phyloP scores from a whole-genome alignment of 2,329 filamentous ascomycete species.

The Aspergillus clavatus region DNA sequence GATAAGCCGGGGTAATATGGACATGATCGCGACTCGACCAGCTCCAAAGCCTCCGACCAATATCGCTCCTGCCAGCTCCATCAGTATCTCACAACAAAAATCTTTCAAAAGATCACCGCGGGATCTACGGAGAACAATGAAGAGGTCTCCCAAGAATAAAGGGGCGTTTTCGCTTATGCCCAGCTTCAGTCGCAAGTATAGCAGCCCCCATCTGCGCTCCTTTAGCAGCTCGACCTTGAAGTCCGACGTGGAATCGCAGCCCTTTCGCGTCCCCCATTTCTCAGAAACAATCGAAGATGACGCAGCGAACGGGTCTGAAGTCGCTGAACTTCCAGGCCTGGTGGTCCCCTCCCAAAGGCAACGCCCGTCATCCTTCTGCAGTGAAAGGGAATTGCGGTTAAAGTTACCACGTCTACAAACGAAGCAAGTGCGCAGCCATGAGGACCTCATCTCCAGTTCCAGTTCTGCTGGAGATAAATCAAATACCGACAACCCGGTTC shows the following conservation, averaged over 20 bases:
- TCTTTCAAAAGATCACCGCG: neutral
- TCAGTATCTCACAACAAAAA: conserved; percentile 4
- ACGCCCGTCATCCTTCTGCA: conserved; percentile 16
- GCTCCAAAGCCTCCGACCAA: conserved; percentile 26
- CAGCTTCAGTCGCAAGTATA: conserved; percentile 13
- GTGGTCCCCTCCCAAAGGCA: conserved; percentile 9
- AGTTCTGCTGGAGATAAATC: conserved; percentile 1
- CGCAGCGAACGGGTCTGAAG: conserved; percentile 5
- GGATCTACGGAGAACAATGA: conserved; percentile 2
- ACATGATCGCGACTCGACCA: conserved; percentile 29
- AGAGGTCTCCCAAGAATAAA: conserved; percentile 13
- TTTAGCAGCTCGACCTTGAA: conserved; percentile 15
- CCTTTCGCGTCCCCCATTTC: neutral
- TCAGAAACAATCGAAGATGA: neutral
- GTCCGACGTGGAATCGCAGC: conserved; percentile 7
- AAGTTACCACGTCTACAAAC: conserved; percentile 24
- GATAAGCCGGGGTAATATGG: conserved; percentile 31
- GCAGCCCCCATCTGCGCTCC: conserved; percentile 14
- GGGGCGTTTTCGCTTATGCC: conserved; percentile 17
- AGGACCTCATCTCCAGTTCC: neutral
- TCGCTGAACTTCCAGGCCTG: conserved; percentile 11
- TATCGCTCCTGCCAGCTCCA: conserved; percentile 11
- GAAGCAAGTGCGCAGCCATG: conserved; percentile 8
- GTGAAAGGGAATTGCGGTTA: conserved; percentile 20
- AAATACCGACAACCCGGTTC: neutral